These are phyloP conservation scores for Malus sieversii DNA, from an alignment of 306 rosid genomes.

Conservation along the genomic window DNA sequence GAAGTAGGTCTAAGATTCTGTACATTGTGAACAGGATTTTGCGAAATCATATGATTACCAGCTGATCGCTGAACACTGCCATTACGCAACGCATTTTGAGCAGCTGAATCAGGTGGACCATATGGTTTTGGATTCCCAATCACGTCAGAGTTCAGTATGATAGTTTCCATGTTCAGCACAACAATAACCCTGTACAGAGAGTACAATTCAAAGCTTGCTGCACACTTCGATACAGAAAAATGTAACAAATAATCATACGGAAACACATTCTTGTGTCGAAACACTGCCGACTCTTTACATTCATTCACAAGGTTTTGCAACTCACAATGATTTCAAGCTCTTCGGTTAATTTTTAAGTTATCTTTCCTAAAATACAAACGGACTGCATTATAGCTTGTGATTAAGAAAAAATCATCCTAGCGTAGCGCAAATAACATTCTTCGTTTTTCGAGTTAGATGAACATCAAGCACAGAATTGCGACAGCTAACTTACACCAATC, in stretches of 20 bases:
- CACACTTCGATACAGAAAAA: neutral
- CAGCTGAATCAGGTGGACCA: conserved; percentile 34
- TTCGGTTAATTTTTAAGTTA: neutral
- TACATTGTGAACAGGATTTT: conserved; percentile 23
- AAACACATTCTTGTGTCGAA: neutral
- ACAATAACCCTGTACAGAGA: conserved; percentile 58
- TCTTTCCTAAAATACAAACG: neutral
- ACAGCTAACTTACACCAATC: neutral
- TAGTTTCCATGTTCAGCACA: conserved; percentile 79
- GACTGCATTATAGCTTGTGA: neutral
- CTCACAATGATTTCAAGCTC: neutral
- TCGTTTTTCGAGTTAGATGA: neutral
- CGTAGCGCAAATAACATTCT: neutral
- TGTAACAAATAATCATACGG: neutral
- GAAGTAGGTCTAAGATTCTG: conserved; percentile 61
- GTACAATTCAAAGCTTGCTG: conserved; percentile 3
- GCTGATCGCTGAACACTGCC: conserved; percentile 27
- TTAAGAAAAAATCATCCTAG: neutral
- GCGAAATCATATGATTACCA: conserved; percentile 23
- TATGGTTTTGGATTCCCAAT: conserved; percentile 68
- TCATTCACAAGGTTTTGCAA: conserved; percentile 4
- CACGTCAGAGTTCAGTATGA: conserved; percentile 56
- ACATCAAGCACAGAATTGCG: neutral
- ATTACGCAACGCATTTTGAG: conserved; percentile 26
- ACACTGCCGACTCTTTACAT: neutral